Base-by-base conservation (phyloP, 2,329 filamentous ascomycete species). In the Scortechinia acanthostroma region DNA sequence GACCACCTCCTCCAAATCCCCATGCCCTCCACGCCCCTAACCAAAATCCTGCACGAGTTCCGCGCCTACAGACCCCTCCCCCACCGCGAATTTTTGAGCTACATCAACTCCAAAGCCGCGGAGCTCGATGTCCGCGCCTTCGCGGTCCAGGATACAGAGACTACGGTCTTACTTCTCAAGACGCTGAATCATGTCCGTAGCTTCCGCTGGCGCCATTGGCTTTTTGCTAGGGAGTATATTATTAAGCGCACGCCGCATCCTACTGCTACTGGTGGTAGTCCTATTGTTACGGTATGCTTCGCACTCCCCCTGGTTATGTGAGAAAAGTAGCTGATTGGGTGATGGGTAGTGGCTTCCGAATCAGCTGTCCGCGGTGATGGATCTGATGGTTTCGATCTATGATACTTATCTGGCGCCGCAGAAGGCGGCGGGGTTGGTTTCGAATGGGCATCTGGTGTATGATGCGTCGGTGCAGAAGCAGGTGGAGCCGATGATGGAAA, bases 21-120 rank as follows among this genome's bases (percentile, higher is more conserved):
- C 44, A 86, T 86, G 81, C 83, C 83, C 1, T 61, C 71, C n/a
- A 86, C 81, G 4, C 82, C 83, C 0, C 71, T 87, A 15, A 86
- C 82, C 3, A 73, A 77, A 20, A 86, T 86, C 54, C 68, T 86
- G 3, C 71, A 78, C 51, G 82, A 86, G 53, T 87, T 87, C 70
- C 74, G 82, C 37, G 69, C 75, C 50, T 86, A 86, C 54, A 73
- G 83, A 0, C 83, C 83, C 0, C 76, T 76, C 2, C 83, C 83
- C 23, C 83, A 87, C 53, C 73, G 82, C 20, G 73, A 82, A 44
- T 86, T 86, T 55, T 66, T 87, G 10, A 73, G 76, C 46, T 74
- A 75, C 50, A 76, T 86, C 4, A 50, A 65, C 35, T 13, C 10
- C 10, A 40, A 40, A 19, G 10, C 35, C 14, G 35, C 10, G 35